Evolutionary conservation across 352 stramenopile species (phyloP), one percentile per base, ranked within the genome.

Genomic region (Globisporangium spinosum): DNA sequence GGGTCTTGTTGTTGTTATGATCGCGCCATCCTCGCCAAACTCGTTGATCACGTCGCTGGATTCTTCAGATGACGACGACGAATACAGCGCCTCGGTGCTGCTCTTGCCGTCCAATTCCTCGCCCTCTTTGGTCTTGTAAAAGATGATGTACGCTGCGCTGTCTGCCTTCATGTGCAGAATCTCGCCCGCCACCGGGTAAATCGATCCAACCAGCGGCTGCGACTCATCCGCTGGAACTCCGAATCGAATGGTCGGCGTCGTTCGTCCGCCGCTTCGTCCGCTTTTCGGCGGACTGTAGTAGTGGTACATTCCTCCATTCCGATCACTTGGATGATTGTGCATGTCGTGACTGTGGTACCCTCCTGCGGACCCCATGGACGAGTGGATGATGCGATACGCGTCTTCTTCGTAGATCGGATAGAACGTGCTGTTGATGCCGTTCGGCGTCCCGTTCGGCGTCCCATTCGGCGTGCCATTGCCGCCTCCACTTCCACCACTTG

Each of bases 101-200:
- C 66, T 82, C 47, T 81, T 67, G 10, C 43, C 60, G 9, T 55
- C 80, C 20, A 71, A 74, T 9, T 89, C 82, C 13, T 90, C 83
- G 10, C 62, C 54, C 9, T 72, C 62, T 49, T 64, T 65, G 7
- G 71, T 78, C 70, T 95, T 95, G 77, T 94, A 96, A 54, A 94
- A 96, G 47, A 96, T 93, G 57, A 96, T 96, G 70, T 96, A 96
- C 10, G 88, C 85, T 17, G 77, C 82, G 51, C 89, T 89, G 25
- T 94, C 88, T 29, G 88, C 81, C 57, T 82, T 85, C 63, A 91
- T 76, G 4, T 81, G 80, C 25, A 94, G 65, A 43, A 91, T 72
- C 63, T 96, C 88, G 3, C 88, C 88, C 38, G 82, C 71, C n/a
- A 94, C 68, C 0, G 85, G 84, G 47, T 87, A 92, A 51, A 93